Evolutionary conservation across 805 yeast genomes (phyloP).

Genomic region (Metschnikowia amazonensis): DNA sequence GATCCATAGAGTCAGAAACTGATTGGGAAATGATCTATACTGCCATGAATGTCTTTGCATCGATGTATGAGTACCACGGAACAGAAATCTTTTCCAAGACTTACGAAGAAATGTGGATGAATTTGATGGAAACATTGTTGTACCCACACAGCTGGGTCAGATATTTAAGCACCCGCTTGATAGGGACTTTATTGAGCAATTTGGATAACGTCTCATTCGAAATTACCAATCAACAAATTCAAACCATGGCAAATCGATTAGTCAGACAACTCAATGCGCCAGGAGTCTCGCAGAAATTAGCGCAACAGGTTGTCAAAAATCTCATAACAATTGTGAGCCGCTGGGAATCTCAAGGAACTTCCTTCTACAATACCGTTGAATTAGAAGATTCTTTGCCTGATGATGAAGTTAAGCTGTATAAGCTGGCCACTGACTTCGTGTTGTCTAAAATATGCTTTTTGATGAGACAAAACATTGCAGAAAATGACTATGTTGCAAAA

Average conservation of each 20-base stretch:
- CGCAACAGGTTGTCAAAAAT: conserved; percentile 62
- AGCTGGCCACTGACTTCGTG: conserved; percentile 55
- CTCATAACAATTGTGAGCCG: conserved; percentile 54
- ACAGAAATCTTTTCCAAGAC: conserved; percentile 24
- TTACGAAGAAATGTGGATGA: conserved; percentile 47
- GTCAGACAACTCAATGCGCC: conserved; percentile 85
- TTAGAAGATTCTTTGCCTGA: conserved; percentile 1
- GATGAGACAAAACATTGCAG: conserved; percentile 58
- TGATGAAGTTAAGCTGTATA: conserved; percentile 15
- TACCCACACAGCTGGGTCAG: conserved; percentile 95
- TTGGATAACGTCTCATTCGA: conserved; percentile 33
- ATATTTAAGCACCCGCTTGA: conserved; percentile 55
- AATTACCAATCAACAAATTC: conserved; percentile 46
- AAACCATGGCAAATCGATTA: conserved; percentile 60
- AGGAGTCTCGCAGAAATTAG: conserved; percentile 56
- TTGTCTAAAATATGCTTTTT: conserved; percentile 58
- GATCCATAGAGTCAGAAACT: conserved; percentile 33
- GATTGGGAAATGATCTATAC: conserved; percentile 81
- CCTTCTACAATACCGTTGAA: conserved; percentile 29
- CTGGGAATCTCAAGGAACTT: conserved; percentile 53
- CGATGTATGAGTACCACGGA: conserved; percentile 38
- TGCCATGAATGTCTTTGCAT: conserved; percentile 50
- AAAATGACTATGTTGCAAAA: conserved; percentile 55
- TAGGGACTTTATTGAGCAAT: conserved; percentile 49
- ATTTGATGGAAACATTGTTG: conserved; percentile 52